Evolutionary conservation across 2,329 filamentous ascomycete genomes (phyloP).

Genomic region (Rhynchosporium agropyri): DNA sequence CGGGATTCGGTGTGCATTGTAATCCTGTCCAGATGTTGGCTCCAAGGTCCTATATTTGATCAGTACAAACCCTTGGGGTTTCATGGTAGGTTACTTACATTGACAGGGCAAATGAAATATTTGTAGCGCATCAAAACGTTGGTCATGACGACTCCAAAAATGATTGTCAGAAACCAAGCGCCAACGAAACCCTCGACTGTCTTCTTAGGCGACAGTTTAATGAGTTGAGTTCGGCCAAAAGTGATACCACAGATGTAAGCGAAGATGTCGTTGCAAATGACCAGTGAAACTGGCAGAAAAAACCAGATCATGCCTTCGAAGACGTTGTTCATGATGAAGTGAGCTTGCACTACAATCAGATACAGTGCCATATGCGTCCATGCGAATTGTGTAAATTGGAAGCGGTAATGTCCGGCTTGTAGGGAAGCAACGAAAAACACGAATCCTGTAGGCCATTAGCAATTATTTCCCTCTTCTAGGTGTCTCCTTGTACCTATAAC

Average conservation of each 20-base stretch:
- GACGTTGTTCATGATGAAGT: slow-evolving; percentile 99
- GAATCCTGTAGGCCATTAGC: slow-evolving; percentile 66
- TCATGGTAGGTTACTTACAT: slow-evolving; percentile 53
- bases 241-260: slow-evolving; percentile 97
- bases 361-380: slow-evolving; percentile 99
- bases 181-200: slow-evolving; percentile 97
- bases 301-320: slow-evolving; percentile 99
- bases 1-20: slow-evolving; percentile 86
- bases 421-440: slow-evolving; percentile 96
- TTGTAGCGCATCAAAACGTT: slow-evolving; percentile 86
- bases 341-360: slow-evolving; percentile 94
- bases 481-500: slow-evolving; percentile 69
- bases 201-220: slow-evolving; percentile 98
- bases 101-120: slow-evolving; percentile 98
- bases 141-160: slow-evolving; percentile 81
- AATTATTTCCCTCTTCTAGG: background rate
- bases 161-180: slow-evolving; percentile 92
- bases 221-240: slow-evolving; percentile 93
- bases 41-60: slow-evolving; percentile 67
- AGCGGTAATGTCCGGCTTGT: slow-evolving; percentile 94
- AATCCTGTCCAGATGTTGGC: slow-evolving; percentile 91
- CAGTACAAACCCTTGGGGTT: slow-evolving; percentile 19
- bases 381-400: slow-evolving; percentile 98
- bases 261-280: slow-evolving; percentile 98
- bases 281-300: slow-evolving; percentile 89